Percentiles rank a stretch among this genome's conserved stretches.
Conservation (phyloP, 768 basidiomycete genomes). For the Mycena galopus region DNA sequence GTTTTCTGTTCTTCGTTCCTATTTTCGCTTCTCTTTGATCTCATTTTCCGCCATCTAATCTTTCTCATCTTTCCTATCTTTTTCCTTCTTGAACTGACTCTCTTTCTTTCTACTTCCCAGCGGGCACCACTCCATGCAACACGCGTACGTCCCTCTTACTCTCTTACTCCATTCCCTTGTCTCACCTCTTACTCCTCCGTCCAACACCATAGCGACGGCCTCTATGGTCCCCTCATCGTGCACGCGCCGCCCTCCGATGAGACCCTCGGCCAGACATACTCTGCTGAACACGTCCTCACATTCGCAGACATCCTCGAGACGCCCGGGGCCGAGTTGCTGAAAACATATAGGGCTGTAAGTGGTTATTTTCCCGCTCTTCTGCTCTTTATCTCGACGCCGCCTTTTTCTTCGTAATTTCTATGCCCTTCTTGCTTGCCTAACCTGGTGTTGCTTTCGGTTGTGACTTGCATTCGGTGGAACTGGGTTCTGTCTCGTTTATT, state of each 20-base stretch:
- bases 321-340: not conserved
- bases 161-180: conserved; percentile 24
- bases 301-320: conserved; percentile 46
- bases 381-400: not conserved
- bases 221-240: conserved; percentile 62
- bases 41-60: too few relatives aligned
- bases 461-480: too few relatives aligned
- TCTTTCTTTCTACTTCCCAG: not conserved
- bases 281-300: conserved; percentile 51
- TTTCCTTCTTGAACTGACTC: too few relatives aligned
- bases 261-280: conserved; percentile 25
- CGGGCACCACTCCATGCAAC: conserved; percentile 24
- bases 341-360: conserved; percentile 25
- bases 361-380: not conserved
- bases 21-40: not conserved
- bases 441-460: too few relatives aligned
- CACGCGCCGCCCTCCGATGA: conserved; percentile 54
- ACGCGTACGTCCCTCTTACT: conserved; percentile 29
- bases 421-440: too few relatives aligned
- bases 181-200: conserved; percentile 13
- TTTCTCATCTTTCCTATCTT: too few relatives aligned
- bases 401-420: not conserved
- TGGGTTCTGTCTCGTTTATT: too few relatives aligned
- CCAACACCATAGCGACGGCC: conserved; percentile 59
- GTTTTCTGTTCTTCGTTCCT: too few relatives aligned